Evolutionary conservation across 1,284 basidiomycete species (phyloP), one percentile per base, ranked within the genome.

Genomic region (Neolentinus lepideus): DNA sequence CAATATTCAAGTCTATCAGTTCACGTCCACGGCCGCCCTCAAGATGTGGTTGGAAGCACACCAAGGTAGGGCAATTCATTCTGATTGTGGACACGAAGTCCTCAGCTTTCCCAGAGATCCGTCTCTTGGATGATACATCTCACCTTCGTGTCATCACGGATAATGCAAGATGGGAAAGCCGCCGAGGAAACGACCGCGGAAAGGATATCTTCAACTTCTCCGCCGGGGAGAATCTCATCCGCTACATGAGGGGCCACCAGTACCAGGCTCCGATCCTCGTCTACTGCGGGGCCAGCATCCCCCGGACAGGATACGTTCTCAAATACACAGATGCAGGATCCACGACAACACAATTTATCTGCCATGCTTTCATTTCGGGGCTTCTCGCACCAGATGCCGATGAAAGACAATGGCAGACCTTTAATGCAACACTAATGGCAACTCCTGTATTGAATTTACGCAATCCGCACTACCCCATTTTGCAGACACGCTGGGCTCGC

Each of bases 111-210:
- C n/a, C 55, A 53, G 21, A 25, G 38, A 27, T 35, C 43, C 22
- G 16, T 9, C 9, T 9, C 33, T 35, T 35, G 33, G 54, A 60
- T 24, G 19, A 22, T 19, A 51, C 52, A 24, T 24, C 33, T 11
- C 55, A 53, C 19, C 46, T 60, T 16, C 59, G 59, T n/a, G 46
- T 59, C 38, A 60, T 60, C 16, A 59, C 59, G 3, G 59, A 60
- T 27, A 59, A 59, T 43, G 45, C 51, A 22, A 54, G 59, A 10
- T 54, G 35, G 53, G 59, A 60, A 45, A 4, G 31, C 8, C 9
- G n/a, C 22, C 16, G 11, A 19, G 38, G 51, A 9, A 35, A 25
- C 21, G 22, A n/a, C 6, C n/a, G 19, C 21, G 31, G 21, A 10
- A 31, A 10, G 25, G 27, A 21, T 11, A 52, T 54, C 26, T 48